Base-by-base conservation (phyloP, 192 early-diverging fungal genomes). In the Coemansia sp. region DNA sequence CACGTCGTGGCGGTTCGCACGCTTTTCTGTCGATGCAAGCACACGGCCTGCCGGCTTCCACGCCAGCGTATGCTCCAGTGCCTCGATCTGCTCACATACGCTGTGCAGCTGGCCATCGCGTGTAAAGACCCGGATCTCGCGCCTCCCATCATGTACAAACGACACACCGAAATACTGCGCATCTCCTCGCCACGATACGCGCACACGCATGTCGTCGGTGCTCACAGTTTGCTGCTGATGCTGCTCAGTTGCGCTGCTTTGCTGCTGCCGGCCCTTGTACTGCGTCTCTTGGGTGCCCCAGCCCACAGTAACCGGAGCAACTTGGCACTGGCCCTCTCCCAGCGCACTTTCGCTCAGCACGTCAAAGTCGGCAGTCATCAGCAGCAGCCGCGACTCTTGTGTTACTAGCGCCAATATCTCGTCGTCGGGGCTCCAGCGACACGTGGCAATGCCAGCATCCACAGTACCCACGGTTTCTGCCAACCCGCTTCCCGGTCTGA, bases 201-300 rank as follows among this genome's bases (percentile, higher is more conserved):
- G 84, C 26, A 88, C 81, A 0, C 28, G 36, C 0, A 61, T 32
- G 9, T 67, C 58, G 51, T 94, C 92, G 47, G 85, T 82, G 0
- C 55, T 53, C 48, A 69, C 60, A 55, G 51, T 78, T 82, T 60
- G 69, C 64, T 53, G 80, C 70, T 2, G 89, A 16, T 23, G 32
- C 28, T 37, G 5, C 3, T 28, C 37, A 21, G 30, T 14, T 45
- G 16, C 20, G 41, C 20, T 32, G 2, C 6, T 17, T 11, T 88
- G 89, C 18, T 74, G 53, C 65, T 96, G 93, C 50, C 87, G 84
- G 42, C 96, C 96, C 61, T 96, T 93, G 66, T 97, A 99, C 62
- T 99, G 96, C 10, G 96, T 99, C 66, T 95, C 94, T 49, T 90
- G 92, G 39, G 83, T 86, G 58, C 96, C 96, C 96, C 96, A 99